Base-by-base conservation (phyloP, 805 yeast species). In the Schwanniomyces sp. region DNA sequence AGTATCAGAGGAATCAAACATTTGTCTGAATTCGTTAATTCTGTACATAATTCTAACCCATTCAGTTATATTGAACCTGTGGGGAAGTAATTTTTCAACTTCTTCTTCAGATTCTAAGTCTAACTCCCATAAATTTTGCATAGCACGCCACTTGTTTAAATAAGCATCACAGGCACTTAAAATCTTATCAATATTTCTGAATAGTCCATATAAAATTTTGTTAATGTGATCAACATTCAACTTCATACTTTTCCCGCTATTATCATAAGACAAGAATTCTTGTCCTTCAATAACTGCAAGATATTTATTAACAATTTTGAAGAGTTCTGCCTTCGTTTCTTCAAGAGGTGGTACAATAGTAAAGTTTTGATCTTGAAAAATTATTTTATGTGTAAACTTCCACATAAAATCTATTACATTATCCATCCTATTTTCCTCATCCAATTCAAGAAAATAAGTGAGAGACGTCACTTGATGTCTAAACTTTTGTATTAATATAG, bases 111-210 rank as follows among this genome's bases (percentile, higher is more conserved):
- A 54, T 11, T 74, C 69, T 8, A 84, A 54, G 50, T 64, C 52
- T 21, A 66, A 48, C 29, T 79, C 83, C 88, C 91, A 84, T 4
- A 86, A 60, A 0, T 75, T 62, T 56, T 84, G 86, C 25, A 85
- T 69, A 17, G 63, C 65, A 1, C 58, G 55, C 95, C 95, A 88
- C 14, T 69, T 66, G 1, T 55, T 45, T 14, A 78, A 61, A 53
- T 82, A 84, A 0, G 14, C 43, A 0, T 54, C 40, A 0, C 79
- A 75, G 2, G 58, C 47, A 0, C 40, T 34, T 16, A 69, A 57
- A 4, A 66, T 47, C 0, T 17, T 18, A n/a, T 78, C 79, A 5
- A 81, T 57, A 4, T 52, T 47, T 1, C 25, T 11, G 14, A 52
- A 34, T 3, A 40, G 40, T 5, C 21, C 32, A 14, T 43, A 30